Conservation (phyloP, 495 filamentous ascomycete genomes). For the Tuber melanosporum region DNA sequence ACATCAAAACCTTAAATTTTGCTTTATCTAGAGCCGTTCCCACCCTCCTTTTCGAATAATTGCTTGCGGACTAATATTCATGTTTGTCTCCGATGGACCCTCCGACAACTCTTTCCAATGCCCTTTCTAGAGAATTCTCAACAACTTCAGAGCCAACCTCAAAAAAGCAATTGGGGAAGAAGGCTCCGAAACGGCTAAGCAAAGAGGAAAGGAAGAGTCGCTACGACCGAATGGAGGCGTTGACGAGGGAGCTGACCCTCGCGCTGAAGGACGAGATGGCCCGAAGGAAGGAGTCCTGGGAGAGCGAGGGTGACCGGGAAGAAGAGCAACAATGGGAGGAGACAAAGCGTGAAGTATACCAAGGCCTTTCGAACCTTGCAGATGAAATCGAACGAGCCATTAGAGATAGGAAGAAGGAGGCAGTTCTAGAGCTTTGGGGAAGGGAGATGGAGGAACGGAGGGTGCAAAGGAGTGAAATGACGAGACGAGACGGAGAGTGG, state of each 20-base stretch:
- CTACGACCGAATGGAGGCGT: constrained; percentile 56
- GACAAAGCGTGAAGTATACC: constrained; percentile 39
- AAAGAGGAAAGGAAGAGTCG: constrained; percentile 28
- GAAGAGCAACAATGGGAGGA: constrained; percentile 44
- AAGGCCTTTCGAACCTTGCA: constrained; percentile 28
- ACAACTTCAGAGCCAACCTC: constrained; percentile 1
- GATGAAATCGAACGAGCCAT: constrained; percentile 36
- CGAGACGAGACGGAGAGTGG: constrained; percentile 11
- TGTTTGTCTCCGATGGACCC: constrained; percentile 28
- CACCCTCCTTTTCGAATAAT: background rate
- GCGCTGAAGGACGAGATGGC: constrained; percentile 48
- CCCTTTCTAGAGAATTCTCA: constrained; percentile 7
- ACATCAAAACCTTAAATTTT: background rate
- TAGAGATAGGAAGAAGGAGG: constrained; percentile 38
- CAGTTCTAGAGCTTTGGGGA: constrained; percentile 37
- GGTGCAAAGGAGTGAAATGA: constrained; percentile 15
- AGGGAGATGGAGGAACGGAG: constrained; percentile 36
- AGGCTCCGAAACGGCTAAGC: constrained; percentile 19
- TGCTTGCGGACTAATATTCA: constrained; percentile 13
- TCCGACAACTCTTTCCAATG: constrained; percentile 14
- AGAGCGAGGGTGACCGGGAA: constrained; percentile 36
- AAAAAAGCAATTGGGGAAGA: background rate
- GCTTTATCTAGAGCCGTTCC: background rate
- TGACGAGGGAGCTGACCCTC: constrained; percentile 64
- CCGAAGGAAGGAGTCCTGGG: constrained; percentile 39